Evolutionary conservation across 345 rosid species (phyloP).

Genomic region (Microcos paniculata): DNA sequence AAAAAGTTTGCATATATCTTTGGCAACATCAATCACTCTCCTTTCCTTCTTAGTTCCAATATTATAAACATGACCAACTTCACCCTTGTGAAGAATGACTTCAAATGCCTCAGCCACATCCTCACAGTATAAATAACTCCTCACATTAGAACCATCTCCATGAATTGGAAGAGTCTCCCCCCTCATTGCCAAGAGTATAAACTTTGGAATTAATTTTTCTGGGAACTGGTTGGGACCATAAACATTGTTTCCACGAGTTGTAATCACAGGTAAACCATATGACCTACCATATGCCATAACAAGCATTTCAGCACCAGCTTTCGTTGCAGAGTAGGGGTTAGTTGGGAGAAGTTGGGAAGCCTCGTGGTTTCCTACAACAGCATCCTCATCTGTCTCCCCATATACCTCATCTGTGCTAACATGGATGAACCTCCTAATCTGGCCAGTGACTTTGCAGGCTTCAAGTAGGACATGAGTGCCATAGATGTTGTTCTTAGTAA

Average conservation of each 20-base stretch:
- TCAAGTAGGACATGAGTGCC: constrained; percentile 90
- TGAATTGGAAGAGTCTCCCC: constrained; percentile 78
- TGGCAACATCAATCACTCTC: constrained; percentile 86
- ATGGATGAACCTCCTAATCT: constrained; percentile 82
- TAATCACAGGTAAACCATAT: constrained; percentile 85
- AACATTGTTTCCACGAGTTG: constrained; percentile 91
- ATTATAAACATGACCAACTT: constrained; percentile 85
- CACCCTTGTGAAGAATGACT: constrained; percentile 85
- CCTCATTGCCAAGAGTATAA: constrained; percentile 78
- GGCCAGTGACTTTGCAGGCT: constrained; percentile 93
- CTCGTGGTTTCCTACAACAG: constrained; percentile 87
- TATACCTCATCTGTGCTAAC: constrained; percentile 94
- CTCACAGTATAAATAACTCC: constrained; percentile 88
- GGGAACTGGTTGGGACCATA: constrained; percentile 92
- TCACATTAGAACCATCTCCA: constrained; percentile 83
- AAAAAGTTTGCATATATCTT: constrained; percentile 72
- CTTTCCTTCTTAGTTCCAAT: constrained; percentile 87
- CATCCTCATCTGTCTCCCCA: constrained; percentile 94
- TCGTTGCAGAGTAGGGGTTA: constrained; percentile 87
- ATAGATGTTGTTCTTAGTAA: constrained; percentile 82
- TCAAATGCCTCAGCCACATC: constrained; percentile 97
- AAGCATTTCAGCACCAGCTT: constrained; percentile 95
- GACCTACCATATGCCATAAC: constrained; percentile 95
- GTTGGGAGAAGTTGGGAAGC: constrained; percentile 98
- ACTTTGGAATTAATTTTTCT: constrained; percentile 85